Evolutionary conservation across 2,329 filamentous ascomycete species (phyloP).

Genomic region (Cyphellophora europaea): DNA sequence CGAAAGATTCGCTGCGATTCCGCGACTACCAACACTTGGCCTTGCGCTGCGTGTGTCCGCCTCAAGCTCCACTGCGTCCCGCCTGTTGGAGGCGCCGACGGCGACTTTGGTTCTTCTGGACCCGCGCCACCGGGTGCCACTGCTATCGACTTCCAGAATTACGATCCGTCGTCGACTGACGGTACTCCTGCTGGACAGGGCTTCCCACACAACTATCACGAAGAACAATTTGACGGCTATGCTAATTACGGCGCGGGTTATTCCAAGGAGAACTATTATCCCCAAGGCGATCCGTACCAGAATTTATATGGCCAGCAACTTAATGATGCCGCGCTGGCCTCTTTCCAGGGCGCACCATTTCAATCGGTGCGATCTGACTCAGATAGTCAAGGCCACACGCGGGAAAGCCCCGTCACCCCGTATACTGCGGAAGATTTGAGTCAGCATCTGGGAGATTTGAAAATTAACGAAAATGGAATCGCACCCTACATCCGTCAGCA

Average conservation of each 20-base stretch:
- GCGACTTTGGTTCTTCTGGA: conserved; percentile 26
- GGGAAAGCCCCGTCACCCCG: conserved; percentile 40
- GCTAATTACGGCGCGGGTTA: conserved; percentile 1
- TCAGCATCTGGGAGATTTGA: conserved; percentile 75
- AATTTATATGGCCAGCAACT: not conserved
- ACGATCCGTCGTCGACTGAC: not conserved
- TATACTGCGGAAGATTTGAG: conserved; percentile 64
- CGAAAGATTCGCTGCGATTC: conserved; percentile 98
- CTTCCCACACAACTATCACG: not conserved
- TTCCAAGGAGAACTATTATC: conserved; percentile 2
- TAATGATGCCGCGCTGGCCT: conserved; percentile 2
- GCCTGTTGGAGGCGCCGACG: conserved; percentile 70
- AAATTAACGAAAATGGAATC: conserved; percentile 77
- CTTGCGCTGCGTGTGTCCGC: conserved; percentile 85
- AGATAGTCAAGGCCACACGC: conserved; percentile 2
- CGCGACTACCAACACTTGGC: conserved; percentile 94
- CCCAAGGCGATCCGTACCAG: conserved; percentile 2
- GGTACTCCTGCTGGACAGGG: not conserved
- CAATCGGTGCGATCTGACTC: conserved; percentile 8
- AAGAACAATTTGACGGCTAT: not conserved
- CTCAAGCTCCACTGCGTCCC: conserved; percentile 90
- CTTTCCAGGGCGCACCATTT: not conserved
- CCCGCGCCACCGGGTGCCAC: not conserved
- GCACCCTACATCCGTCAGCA: conserved; percentile 76
- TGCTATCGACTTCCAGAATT: not conserved